phyloP scores from a whole-genome alignment of 495 filamentous ascomycete species.

The Pyrenopolyporus hunteri region DNA sequence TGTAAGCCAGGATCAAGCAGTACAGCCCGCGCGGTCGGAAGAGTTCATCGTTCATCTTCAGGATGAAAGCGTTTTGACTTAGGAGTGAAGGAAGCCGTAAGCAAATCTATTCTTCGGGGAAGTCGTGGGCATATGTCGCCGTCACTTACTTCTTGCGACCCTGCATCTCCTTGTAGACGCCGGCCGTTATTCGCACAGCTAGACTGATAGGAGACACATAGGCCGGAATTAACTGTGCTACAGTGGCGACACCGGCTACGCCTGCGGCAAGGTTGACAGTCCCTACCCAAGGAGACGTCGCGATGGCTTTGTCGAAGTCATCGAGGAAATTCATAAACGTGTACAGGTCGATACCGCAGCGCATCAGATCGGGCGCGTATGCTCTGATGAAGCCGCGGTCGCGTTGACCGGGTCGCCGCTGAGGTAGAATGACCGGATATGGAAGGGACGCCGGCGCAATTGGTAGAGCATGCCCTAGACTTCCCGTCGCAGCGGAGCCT shows the following conservation, averaged over 20 bases:
- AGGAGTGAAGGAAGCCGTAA: background rate
- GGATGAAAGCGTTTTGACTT: conserved; percentile 62
- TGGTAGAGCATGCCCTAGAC: background rate
- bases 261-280: conserved; percentile 54
- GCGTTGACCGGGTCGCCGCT: conserved; percentile 39
- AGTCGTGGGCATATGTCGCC: background rate
- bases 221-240: no score
- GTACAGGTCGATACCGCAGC: conserved; percentile 46
- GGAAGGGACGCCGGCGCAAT: background rate
- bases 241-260: conserved; percentile 42
- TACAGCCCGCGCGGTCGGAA: conserved; percentile 66
- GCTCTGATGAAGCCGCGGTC: conserved; percentile 47
- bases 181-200: conserved; percentile 49
- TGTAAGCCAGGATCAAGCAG: conserved; percentile 66
- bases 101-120: background rate
- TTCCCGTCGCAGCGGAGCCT: background rate
- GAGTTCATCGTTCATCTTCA: conserved; percentile 62
- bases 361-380: conserved; percentile 49
- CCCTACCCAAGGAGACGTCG: conserved; percentile 46
- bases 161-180: conserved; percentile 53
- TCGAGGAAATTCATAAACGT: conserved; percentile 51
- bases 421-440: conserved; percentile 25
- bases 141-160: conserved; percentile 39
- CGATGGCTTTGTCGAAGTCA: conserved; percentile 42
- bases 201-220: conserved; percentile 54